A percentile compares a stretch with the other conserved stretches of the same genome.
Conservation (phyloP, 108 stramenopile genomes). For the Fistulifera solaris region DNA sequence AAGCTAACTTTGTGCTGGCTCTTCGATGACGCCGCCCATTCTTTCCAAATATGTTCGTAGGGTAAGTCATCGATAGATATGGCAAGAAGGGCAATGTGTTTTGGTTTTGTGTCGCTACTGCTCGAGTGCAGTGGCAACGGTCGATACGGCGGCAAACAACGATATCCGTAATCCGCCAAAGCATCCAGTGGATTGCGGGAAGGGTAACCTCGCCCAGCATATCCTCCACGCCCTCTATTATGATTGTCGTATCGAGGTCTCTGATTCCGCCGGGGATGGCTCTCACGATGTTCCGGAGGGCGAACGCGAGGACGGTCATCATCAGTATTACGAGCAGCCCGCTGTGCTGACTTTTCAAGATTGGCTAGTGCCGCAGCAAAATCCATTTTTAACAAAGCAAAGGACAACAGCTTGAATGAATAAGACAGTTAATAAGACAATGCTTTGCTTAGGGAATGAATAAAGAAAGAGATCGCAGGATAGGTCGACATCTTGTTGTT, state of each 20-base stretch:
- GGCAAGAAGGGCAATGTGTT: slow-evolving; percentile 53
- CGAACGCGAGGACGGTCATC: neutral
- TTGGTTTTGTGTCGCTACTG: neutral
- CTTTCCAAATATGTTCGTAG: slow-evolving; percentile 76
- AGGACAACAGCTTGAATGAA: no score
- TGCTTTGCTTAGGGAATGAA: no score
- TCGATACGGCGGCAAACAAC: slow-evolving; percentile 22
- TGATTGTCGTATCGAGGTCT: slow-evolving; percentile 4
- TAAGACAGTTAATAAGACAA: no score
- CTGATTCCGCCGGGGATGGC: neutral
- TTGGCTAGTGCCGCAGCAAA: slow-evolving; percentile 51
- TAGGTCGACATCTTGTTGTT: no score
- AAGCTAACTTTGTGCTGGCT: slow-evolving; percentile 42
- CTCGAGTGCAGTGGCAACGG: slow-evolving; percentile 5
- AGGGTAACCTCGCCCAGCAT: slow-evolving; percentile 1
- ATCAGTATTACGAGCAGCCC: slow-evolving; percentile 9
- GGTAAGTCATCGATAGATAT: slow-evolving; percentile 76
- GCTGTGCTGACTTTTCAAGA: slow-evolving; percentile 41
- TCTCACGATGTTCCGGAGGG: slow-evolving; percentile 1
- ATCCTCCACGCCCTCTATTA: no score
- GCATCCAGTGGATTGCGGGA: slow-evolving; percentile 8
- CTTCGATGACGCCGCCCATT: slow-evolving; percentile 31
- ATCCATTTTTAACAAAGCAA: no score
- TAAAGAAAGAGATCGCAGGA: no score
- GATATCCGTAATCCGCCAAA: slow-evolving; percentile 13